Base-by-base conservation (phyloP, 805 yeast genomes). In the Sugiyamaella americana region DNA sequence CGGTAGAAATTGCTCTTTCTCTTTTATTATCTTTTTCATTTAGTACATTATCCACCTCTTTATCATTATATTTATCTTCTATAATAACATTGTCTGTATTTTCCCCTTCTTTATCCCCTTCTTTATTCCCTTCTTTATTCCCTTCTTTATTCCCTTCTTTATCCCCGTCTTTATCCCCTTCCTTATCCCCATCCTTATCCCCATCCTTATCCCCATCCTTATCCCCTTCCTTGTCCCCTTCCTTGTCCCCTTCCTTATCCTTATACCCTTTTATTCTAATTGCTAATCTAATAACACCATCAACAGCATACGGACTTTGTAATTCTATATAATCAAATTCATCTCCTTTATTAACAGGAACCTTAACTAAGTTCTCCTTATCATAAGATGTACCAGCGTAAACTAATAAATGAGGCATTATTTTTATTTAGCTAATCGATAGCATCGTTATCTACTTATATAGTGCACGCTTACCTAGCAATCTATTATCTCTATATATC, bases 211-310 rank as follows among this genome's bases (percentile, higher is more conserved):
- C n/a, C n/a, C n/a, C n/a, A n/a, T n/a, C n/a, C n/a, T n/a, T n/a
- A n/a, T n/a, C n/a, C 13, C 13, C 32, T 8, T 8, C 32, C 32
- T 8, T 13, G 13, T 8, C 32, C 8, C 11, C 32, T 13, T 26
- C 32, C 13, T 26, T 13, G 13, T 8, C 13, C 13, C 13, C 32
- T 26, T 26, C 32, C 32, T 26, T 8, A 1, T 79, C 79, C 45
- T 69, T 68, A 52, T 72, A 78, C 54, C 73, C 68, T 52, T 67
- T 68, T 43, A 78, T 71, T 30, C 72, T 67, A 11, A 78, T 69
- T 3, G 47, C 42, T 18, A 52, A 26, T 41, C 63, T 60, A 38
- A 73, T 69, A 2, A 51, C 53, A 1, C 75, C 78, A 4, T 62
- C 56, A n/a, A 76, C 57, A 11, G 50, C 57, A 1, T 71, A 48